phyloP scores from a whole-genome alignment of 192 early-diverging fungal genomes.

The Backusella mclennaniae region DNA sequence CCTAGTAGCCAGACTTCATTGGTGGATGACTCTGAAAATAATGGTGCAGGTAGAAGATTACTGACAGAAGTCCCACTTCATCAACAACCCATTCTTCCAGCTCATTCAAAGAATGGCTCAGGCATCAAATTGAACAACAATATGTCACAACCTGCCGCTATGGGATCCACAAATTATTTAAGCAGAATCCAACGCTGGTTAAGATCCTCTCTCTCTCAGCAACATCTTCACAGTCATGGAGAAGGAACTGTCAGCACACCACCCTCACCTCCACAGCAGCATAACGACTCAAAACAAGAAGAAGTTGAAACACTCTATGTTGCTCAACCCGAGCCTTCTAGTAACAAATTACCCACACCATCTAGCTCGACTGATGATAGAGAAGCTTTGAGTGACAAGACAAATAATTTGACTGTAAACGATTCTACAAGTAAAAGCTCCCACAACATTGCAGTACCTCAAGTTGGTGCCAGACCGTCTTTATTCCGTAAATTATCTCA shows the following conservation, averaged over 20 bases:
- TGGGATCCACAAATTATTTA: slow-evolving; percentile 21
- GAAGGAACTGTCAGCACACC: not conserved
- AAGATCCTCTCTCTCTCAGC: slow-evolving; percentile 23
- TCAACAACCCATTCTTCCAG: not conserved
- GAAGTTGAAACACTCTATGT: not conserved
- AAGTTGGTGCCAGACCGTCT: not conserved
- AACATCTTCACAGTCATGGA: not conserved
- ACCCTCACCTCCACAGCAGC: slow-evolving; percentile 4
- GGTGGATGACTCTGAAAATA: slow-evolving; percentile 8
- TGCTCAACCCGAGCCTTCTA: not conserved
- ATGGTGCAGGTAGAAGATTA: not conserved
- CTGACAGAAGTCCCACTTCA: slow-evolving; percentile 2
- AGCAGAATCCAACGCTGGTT: slow-evolving; percentile 32
- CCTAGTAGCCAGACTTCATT: slow-evolving; percentile 25
- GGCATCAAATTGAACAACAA: not conserved
- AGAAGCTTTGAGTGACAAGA: not conserved
- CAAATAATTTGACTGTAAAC: not conserved
- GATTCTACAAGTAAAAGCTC: not conserved
- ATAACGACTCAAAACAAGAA: not conserved
- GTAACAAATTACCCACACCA: slow-evolving; percentile 1
- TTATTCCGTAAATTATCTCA: slow-evolving; percentile 18
- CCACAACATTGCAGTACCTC: not conserved
- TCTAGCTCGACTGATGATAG: not conserved
- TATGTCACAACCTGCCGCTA: slow-evolving; percentile 19
- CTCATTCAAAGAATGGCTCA: not conserved